Conservation (phyloP, 495 filamentous ascomycete genomes). For the Bryoglossum gracile region DNA sequence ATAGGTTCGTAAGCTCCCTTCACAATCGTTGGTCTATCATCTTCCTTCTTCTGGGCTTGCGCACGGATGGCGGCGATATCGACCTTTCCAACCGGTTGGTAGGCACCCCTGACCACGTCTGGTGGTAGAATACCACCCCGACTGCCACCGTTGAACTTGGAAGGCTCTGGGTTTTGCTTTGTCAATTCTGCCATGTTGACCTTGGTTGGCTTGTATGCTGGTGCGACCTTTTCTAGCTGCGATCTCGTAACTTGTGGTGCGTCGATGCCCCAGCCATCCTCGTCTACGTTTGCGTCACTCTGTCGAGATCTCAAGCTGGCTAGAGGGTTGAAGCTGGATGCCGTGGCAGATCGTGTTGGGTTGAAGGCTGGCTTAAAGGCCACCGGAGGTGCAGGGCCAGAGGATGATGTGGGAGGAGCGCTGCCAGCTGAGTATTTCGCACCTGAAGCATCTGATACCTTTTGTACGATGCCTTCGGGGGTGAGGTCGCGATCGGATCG, state of each 20-base stretch:
- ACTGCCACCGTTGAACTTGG: constrained; percentile 40
- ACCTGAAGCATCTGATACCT: constrained; percentile 93
- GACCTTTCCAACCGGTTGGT: constrained; percentile 93
- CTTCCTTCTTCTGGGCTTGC: constrained; percentile 61
- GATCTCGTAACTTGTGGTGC: constrained; percentile 81
- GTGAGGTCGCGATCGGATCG: constrained; percentile 82
- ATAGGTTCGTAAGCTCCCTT: constrained; percentile 91
- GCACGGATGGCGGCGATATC: constrained; percentile 85
- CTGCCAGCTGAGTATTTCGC: constrained; percentile 75
- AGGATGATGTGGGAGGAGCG: constrained; percentile 14
- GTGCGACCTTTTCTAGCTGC: constrained; percentile 84
- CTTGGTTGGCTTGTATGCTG: constrained; percentile 89
- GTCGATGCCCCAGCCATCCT: constrained; percentile 94
- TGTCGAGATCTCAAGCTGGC: constrained; percentile 43
- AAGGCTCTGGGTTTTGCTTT: constrained; percentile 58
- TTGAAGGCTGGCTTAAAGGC: constrained; percentile 86
- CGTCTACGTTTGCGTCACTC: constrained; percentile 41
- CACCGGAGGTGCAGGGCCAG: constrained; percentile 52
- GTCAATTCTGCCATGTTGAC: constrained; percentile 77
- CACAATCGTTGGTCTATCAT: constrained; percentile 73
- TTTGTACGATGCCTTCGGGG: constrained; percentile 81
- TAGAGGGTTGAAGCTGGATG: constrained; percentile 58
- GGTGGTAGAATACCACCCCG: constrained; percentile 30
- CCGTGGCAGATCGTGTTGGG: constrained; percentile 62
- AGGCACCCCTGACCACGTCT: constrained; percentile 79